Conservation (phyloP, 306 rosid species). For the Dryas octopetala region DNA sequence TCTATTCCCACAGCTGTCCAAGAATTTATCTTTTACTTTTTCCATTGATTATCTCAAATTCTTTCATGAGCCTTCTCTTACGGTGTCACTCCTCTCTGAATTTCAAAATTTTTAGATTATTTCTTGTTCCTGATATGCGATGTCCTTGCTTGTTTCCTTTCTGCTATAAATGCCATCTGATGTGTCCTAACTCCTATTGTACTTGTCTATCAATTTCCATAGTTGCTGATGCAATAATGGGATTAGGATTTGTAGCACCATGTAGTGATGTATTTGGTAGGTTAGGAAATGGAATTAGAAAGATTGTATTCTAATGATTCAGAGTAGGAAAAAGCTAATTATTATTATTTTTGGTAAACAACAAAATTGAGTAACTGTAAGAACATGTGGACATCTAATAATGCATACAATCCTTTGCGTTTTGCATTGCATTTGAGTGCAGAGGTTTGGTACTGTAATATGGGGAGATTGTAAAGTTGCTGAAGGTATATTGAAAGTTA, state of each 20-base stretch:
- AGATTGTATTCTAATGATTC: not conserved
- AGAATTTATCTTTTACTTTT: no score
- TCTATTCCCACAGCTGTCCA: no score
- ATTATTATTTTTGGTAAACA: not conserved
- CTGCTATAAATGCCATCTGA: not conserved
- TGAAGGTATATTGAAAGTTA: not conserved
- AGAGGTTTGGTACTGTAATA: not conserved
- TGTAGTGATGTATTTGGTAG: not conserved
- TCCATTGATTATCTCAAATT: no score
- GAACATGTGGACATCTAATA: not conserved
- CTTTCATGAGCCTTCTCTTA: no score
- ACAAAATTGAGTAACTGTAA: not conserved
- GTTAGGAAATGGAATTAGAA: not conserved
- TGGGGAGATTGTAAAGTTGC: not conserved
- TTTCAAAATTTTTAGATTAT: not conserved
- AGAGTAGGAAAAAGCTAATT: not conserved
- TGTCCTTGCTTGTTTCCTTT: not conserved
- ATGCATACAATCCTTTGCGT: no score
- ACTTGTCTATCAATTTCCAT: not conserved
- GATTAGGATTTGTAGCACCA: not conserved
- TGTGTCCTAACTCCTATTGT: not conserved
- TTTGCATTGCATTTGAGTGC: not conserved
- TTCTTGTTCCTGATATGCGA: not conserved
- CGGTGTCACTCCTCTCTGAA: no score
- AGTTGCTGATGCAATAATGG: not conserved